Base-by-base conservation (phyloP, 2,329 filamentous ascomycete species). In the Alternaria brassicae region DNA sequence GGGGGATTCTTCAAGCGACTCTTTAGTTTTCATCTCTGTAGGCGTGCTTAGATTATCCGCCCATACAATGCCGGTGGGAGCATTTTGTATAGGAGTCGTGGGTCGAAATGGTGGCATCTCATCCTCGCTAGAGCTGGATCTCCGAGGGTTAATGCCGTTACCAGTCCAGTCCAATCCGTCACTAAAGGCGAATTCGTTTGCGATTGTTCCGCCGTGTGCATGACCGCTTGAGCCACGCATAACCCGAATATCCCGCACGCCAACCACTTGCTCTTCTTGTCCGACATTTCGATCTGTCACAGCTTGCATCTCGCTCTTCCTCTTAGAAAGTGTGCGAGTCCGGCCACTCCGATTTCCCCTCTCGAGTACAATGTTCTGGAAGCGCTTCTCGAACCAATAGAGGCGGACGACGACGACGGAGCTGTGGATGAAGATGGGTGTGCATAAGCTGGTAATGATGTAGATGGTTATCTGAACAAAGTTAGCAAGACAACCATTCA, bases 321-420 rank as follows among this genome's bases (percentile, higher is more conserved):
- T 84, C 54, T 81, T 81, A 79, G 74, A 89, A 79, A 80, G 87
- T 79, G 72, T 91, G 80, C 81, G 88, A 81, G 78, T 90, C 53
- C 85, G 84, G 53, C 93, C 82, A 27, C 61, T 52, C 19, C 41
- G 37, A 41, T 81, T 83, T 54, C 88, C 86, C 1, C 91, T 88
- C 69, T 96, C 91, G 32, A 84, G 84, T 13, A 91, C 93, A 65
- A 97, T 86, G 69, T 91, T 85, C 74, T 96, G 91, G 74, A 99
- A 98, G 7, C 93, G 88, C 78, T 96, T 97, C 79, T 99, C 93
- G 75, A 99, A 99, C 94, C 94, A 99, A 79, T 97, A 97, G 2
- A 99, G 83, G 25, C 95, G 90, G 13, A 98, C 84, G 69, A 97
- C 94, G 7, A 99, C 95, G 42, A 99, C 92, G 42, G 87, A 90